A percentile compares a stretch with the other conserved stretches of the same genome.
Evolutionary conservation across 78 protist genomes (phyloP).

Genomic region (Pigoraptor vietnamica): DNA sequence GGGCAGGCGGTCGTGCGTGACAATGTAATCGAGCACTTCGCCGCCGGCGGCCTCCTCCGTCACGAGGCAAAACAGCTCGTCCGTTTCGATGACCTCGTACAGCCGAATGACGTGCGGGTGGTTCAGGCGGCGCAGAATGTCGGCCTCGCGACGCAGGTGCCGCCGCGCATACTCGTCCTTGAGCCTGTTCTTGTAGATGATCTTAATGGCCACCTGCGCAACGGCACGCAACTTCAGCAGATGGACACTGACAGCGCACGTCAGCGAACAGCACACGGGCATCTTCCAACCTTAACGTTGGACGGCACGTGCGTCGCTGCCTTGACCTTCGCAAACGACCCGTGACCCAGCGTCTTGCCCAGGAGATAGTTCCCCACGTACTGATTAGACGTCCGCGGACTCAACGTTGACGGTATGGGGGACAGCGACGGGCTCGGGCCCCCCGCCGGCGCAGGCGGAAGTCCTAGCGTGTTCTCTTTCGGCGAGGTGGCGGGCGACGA

Average conservation of each 20-base stretch:
- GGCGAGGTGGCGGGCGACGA: not conserved
- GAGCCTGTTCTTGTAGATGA: not conserved
- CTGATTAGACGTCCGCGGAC: not conserved
- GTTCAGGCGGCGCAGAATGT: not conserved
- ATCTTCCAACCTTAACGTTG: not conserved
- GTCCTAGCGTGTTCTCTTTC: not conserved
- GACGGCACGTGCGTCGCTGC: not conserved
- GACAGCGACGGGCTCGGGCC: not conserved
- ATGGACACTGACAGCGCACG: too few relatives aligned
- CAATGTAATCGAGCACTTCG: conserved; percentile 46
- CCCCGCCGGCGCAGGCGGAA: not conserved
- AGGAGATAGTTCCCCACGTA: not conserved
- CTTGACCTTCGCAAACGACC: not conserved
- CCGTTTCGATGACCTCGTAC: not conserved
- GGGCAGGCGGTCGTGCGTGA: conserved; percentile 22
- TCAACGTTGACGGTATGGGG: not conserved
- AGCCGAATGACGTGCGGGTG: not conserved
- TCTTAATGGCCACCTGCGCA: not conserved
- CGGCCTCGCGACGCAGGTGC: not conserved
- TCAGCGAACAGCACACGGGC: not conserved
- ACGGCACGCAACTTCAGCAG: too few relatives aligned
- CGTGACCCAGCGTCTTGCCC: not conserved
- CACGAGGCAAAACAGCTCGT: not conserved
- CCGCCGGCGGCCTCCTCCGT: not conserved
- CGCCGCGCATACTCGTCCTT: not conserved